Evolutionary conservation across 169 alveolate species (phyloP), one percentile per base, ranked within the genome.

Genomic region (Plasmodium ovale): DNA sequence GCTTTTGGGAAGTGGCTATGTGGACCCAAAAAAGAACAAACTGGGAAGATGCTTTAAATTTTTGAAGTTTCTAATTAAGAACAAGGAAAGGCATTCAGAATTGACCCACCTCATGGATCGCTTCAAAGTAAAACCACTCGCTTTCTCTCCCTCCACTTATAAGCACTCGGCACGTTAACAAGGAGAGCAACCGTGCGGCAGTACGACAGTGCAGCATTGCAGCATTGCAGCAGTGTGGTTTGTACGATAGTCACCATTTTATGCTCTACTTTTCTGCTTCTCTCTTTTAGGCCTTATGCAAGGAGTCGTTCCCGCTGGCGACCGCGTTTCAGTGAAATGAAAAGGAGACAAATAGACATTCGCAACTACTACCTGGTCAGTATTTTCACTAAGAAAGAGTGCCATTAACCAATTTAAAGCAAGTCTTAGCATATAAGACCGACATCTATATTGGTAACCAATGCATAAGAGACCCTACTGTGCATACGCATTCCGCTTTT

Each of bases 1-100:
- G 9, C 37, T 82, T 64, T 64, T 82, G 59, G 42, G 21, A 82
- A 51, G 44, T 10, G 5, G 7, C 19, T 21, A 65, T 27, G n/a
- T 82, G 37, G 71, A 64, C 44, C 72, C 82, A 37, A 29, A 37
- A 39, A 82, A 82, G 58, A 82, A 82, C 56, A 82, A 82, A 82
- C 27, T 82, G 39, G 68, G 47, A 69, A 82, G 82, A 44, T 82
- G 90, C 27, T 82, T 82, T 53, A 82, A 82, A 82, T 82, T 82
- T 33, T 70, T 82, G 39, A 69, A 31, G 65, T 82, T 82, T 67
- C 54, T 82, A 82, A 39, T 58, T 27, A 82, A 82, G 10, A 33
- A 59, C 49, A 42, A 49, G 54, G 25, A 35, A 47, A 65, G 19
- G 21, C 49, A 59, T 56, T 27, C 49, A 65, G 49, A 65, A 44